phyloP scores from a whole-genome alignment of 805 yeast species.

The Wickerhamiella brachini region DNA sequence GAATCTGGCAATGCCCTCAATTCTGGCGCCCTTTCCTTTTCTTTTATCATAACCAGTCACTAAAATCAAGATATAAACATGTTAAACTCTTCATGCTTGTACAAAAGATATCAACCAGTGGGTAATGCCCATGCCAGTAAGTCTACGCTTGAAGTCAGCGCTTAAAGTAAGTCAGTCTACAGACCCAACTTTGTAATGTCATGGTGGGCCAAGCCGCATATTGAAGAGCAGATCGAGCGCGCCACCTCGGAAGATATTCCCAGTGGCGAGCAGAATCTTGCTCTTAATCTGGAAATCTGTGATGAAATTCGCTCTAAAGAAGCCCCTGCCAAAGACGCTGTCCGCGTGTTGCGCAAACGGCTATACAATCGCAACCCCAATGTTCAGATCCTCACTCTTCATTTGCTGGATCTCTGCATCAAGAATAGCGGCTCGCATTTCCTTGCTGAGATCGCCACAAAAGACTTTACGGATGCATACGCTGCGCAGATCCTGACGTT shows the following conservation, averaged over 20 bases:
- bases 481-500: slow-evolving; percentile 46
- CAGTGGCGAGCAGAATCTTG: slow-evolving; percentile 68
- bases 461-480: slow-evolving; percentile 76
- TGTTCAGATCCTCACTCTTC: slow-evolving; percentile 58
- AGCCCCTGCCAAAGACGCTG: slow-evolving; percentile 65
- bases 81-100: no score
- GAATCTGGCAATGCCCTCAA: no score
- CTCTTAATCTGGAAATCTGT: slow-evolving; percentile 67
- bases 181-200: slow-evolving; percentile 14
- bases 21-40: no score
- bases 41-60: no score
- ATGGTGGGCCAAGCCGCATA: slow-evolving; percentile 27
- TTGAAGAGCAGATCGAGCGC: slow-evolving; percentile 52
- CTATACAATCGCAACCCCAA: slow-evolving; percentile 66
- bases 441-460: slow-evolving; percentile 58
- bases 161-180: neutral
- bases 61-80: no score
- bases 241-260: slow-evolving; percentile 90
- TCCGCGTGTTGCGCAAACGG: slow-evolving; percentile 71
- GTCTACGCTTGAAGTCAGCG: no score
- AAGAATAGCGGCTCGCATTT: slow-evolving; percentile 89
- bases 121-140: no score
- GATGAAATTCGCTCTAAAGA: slow-evolving; percentile 75
- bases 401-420: slow-evolving; percentile 70
- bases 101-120: no score